Evolutionary conservation across 1,284 basidiomycete species (phyloP), one percentile per base, ranked within the genome.

Genomic region (Malassezia brasiliensis): DNA sequence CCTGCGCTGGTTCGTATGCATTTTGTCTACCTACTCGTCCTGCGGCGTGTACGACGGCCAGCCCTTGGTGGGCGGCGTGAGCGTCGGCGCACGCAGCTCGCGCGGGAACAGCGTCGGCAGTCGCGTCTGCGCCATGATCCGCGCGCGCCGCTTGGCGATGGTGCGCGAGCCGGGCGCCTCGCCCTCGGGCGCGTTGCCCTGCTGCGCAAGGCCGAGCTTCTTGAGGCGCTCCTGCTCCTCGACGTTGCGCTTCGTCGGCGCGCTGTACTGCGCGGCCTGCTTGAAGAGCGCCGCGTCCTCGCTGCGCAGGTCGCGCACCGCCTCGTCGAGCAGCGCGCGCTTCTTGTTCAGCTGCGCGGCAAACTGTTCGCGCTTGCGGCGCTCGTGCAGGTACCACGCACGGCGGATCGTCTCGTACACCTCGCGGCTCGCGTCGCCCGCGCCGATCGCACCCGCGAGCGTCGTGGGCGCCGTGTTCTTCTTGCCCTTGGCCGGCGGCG

Each of bases 401-500:
- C 91, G 83, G 63, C 87, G 86, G 61, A 96, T 90, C 7, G 90
- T 96, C 65, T 89, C 83, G 78, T 96, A 89, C 0, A 88, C 88
- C 76, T 96, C 90, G 20, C 61, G 60, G 19, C 64, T 63, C 0
- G 52, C 63, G 10, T 50, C 52, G 22, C 61, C 63, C 20, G 58
- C 60, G 9, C 61, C 61, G 4, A 66, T 50, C 5, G 65, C 62
- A 3, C 55, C 56, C 5, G 59, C 59, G 3, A 60, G 53, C 5
- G 62, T 63, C 37, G 54, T 52, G 9, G 53, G 44, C 19, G 45
- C 41, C 11, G 53, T 50, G 11, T 57, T 54, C 28, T 54, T 53
- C 34, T 64, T 48, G 30, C 45, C 59, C 39, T 61, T 60, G 11
- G 59, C 54, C 3, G 44, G 32, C 14, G 67, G 61, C 7, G 53